Evolutionary conservation across 1,284 basidiomycete species (phyloP).

Genomic region (Ganoderma lucidum): DNA sequence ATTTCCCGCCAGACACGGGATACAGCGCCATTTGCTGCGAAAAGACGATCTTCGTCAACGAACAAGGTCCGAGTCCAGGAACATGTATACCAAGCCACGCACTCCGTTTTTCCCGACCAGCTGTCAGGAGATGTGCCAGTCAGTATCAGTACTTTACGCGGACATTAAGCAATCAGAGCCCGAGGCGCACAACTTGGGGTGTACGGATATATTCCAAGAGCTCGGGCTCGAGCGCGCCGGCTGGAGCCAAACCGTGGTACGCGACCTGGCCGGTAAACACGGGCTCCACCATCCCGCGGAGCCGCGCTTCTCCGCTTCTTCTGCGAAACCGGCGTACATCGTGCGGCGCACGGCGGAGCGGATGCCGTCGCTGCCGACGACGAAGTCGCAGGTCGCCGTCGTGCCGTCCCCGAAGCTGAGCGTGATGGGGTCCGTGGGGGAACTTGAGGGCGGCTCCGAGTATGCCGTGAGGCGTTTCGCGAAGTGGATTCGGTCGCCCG

Average conservation of each 20-base stretch:
- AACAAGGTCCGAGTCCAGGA: too few species aligned
- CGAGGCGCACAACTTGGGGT: background rate
- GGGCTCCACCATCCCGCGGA: conserved; percentile 4
- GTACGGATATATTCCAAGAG: background rate
- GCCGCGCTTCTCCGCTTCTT: conserved; percentile 26
- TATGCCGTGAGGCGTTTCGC: conserved; percentile 59
- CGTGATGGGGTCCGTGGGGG: conserved; percentile 37
- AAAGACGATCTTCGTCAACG: background rate
- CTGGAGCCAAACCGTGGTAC: conserved; percentile 14
- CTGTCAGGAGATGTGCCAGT: background rate
- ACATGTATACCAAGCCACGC: background rate
- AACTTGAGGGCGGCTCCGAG: conserved; percentile 45
- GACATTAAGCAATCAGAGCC: background rate
- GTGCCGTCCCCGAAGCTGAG: conserved; percentile 59
- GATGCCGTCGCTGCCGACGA: conserved; percentile 59
- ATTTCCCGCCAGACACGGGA: conserved; percentile 19
- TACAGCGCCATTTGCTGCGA: conserved; percentile 12
- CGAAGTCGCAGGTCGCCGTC: conserved; percentile 53
- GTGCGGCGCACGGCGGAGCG: conserved; percentile 48
- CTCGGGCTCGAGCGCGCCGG: background rate
- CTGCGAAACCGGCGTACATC: conserved; percentile 28
- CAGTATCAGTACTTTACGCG: background rate
- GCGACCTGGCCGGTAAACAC: conserved; percentile 9
- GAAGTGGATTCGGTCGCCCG: conserved; percentile 41
- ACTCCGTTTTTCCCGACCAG: conserved; percentile 15